Base-by-base conservation (phyloP, 371 early-diverging fungal genomes). In the Apophysomyces trapeziformis region DNA sequence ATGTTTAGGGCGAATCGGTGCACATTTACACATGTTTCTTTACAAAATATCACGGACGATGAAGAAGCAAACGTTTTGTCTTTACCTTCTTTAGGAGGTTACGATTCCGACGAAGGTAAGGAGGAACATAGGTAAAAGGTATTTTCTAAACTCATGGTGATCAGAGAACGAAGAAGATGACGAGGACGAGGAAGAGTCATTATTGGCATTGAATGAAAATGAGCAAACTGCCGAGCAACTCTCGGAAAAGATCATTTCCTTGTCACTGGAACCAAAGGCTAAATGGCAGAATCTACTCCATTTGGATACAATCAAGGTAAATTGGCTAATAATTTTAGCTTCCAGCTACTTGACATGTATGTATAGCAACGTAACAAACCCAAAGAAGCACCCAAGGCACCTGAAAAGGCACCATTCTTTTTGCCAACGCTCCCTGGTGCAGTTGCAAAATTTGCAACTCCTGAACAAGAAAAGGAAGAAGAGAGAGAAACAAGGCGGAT, bases 381-480 rank as follows among this genome's bases (percentile, higher is more conserved):
- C 21, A 90, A 84, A 63, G 89, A 91, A 71, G 87, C 95, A 18
- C 94, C 95, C 14, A 95, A 95, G 69, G 87, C 85, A 16, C 93
- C 95, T 35, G 96, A 94, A 71, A 83, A 87, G 60, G 94, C 95
- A 14, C 96, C 97, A 13, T 98, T 98, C 87, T 98, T 98, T 82
- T 76, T 98, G 70, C 90, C 91, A 9, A 91, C 95, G 0, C 63
- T 91, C 14, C 80, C 92, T 6, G 94, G 91, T 18, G 87, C 88
- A 4, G 80, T 85, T 45, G 87, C 89, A 41, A 84, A 87, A 61
- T 93, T 95, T 73, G 85, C 80, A 32, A 74, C 82, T 50, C 43
- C 61, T 36, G 64, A 73, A 63, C 64, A 79, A 61, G 67, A 77
- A 36, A 68, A 77, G 58, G 78, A 77, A 26, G 61, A 75, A 66